phyloP scores from a whole-genome alignment of 2,329 filamentous ascomycete species.

The Colletotrichum spaethianum region DNA sequence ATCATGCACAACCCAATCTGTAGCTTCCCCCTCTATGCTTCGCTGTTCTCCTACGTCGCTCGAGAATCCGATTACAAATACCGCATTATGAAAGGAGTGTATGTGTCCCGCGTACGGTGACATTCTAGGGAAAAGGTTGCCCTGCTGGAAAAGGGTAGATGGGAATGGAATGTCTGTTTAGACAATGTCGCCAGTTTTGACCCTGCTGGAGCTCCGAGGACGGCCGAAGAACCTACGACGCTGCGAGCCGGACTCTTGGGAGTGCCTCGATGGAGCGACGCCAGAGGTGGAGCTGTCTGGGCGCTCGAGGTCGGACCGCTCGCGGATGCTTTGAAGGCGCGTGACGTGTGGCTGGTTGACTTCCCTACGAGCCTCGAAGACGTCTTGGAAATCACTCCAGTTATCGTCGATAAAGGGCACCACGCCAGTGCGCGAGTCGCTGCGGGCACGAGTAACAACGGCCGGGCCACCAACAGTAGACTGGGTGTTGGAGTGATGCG shows the following conservation, averaged over 20 bases:
- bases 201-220: conserved; percentile 31
- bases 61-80: conserved; percentile 22
- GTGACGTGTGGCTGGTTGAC: conserved; percentile 48
- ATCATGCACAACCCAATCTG: not conserved
- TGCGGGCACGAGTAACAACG: conserved; percentile 44
- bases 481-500: conserved; percentile 46
- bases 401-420: conserved; percentile 48
- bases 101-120: not conserved
- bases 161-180: not conserved
- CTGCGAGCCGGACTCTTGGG: conserved; percentile 28
- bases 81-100: conserved; percentile 25
- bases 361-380: conserved; percentile 60
- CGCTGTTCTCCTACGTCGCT: conserved; percentile 17
- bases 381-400: conserved; percentile 60
- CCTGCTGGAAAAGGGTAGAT: not conserved
- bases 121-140: not conserved
- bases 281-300: conserved; percentile 21
- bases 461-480: conserved; percentile 47
- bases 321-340: conserved; percentile 41
- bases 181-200: conserved; percentile 23
- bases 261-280: conserved; percentile 8
- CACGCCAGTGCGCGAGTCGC: conserved; percentile 39
- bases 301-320: conserved; percentile 30
- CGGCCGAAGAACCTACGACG: conserved; percentile 35
- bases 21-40: not conserved